Percentiles rank a stretch among this genome's conserved stretches.
Conservation (phyloP, 768 basidiomycete genomes). For the Trametes punicea region DNA sequence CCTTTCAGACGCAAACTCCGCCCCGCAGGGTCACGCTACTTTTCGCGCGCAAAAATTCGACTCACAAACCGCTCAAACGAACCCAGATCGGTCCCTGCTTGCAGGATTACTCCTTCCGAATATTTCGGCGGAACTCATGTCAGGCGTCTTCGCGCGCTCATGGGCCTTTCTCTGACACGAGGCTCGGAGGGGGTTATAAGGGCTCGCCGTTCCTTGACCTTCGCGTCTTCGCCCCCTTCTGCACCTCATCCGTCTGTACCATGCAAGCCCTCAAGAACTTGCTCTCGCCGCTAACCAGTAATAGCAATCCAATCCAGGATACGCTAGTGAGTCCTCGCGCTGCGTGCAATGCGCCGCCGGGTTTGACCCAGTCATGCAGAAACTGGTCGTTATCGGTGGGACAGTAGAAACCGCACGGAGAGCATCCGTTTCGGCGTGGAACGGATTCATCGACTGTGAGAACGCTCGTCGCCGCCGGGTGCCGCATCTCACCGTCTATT, state of each 20-base stretch:
- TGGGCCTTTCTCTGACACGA: constrained; percentile 18
- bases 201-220: constrained; percentile 14
- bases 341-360: background rate
- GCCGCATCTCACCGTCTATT: constrained; percentile 5
- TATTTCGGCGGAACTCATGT: constrained; percentile 1
- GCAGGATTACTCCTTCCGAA: constrained; percentile 16
- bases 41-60: constrained; percentile 13
- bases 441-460: constrained; percentile 85
- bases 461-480: background rate
- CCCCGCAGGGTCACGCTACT: constrained; percentile 3
- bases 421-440: constrained; percentile 82
- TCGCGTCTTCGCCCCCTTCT: constrained; percentile 16
- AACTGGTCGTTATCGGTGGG: constrained; percentile 87
- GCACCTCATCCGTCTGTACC: constrained; percentile 10
- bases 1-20: constrained; percentile 3
- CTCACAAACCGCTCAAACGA: background rate
- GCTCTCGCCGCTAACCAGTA: constrained; percentile 59
- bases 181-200: constrained; percentile 23
- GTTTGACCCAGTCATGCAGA: no score
- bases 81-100: constrained; percentile 11
- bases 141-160: constrained; percentile 4
- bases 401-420: constrained; percentile 84
- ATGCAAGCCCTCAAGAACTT: constrained; percentile 75
- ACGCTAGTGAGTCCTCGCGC: constrained; percentile 53
- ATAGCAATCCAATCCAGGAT: constrained; percentile 70